A percentile compares a stretch with the other conserved stretches of the same genome.
Evolutionary conservation across 2,329 filamentous ascomycete genomes (phyloP).

Genomic region (Phyllosticta capitalensis): DNA sequence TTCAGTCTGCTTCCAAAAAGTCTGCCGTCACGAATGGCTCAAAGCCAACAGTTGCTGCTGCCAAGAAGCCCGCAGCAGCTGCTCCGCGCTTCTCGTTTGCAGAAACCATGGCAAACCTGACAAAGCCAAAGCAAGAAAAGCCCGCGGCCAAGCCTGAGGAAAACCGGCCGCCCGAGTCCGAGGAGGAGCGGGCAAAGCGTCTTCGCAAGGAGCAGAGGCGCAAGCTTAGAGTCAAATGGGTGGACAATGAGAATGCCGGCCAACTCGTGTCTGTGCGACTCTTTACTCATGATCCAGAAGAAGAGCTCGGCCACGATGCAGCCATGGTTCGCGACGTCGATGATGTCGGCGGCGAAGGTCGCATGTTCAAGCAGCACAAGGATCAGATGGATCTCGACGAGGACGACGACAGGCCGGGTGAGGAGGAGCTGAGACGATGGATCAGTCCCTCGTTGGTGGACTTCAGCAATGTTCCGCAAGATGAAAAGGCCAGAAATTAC

Average conservation of each 20-base stretch:
- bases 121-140: constrained; percentile 48
- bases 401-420: constrained; percentile 48
- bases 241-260: constrained; percentile 56
- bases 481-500: constrained; percentile 37
- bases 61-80: constrained; percentile 13
- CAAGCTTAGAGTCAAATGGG: constrained; percentile 62
- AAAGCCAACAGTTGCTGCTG: constrained; percentile 17
- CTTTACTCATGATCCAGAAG: constrained; percentile 63
- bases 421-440: constrained; percentile 30
- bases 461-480: constrained; percentile 31
- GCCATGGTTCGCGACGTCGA: constrained; percentile 63
- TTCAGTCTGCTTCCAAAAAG: constrained; percentile 39
- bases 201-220: constrained; percentile 63
- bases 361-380: constrained; percentile 46
- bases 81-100: constrained; percentile 30
- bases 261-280: constrained; percentile 57
- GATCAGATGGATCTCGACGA: constrained; percentile 57
- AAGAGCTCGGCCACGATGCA: constrained; percentile 57
- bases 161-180: constrained; percentile 48
- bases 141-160: constrained; percentile 46
- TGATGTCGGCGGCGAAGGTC: constrained; percentile 58
- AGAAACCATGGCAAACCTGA: constrained; percentile 31
- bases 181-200: constrained; percentile 57
- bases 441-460: constrained; percentile 29
- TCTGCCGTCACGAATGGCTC: constrained; percentile 18